A percentile compares a stretch with the other conserved stretches of the same genome.
These are phyloP conservation scores for Cercophora scortea DNA, from an alignment of 495 filamentous ascomycete genomes.

Conservation along the genomic window DNA sequence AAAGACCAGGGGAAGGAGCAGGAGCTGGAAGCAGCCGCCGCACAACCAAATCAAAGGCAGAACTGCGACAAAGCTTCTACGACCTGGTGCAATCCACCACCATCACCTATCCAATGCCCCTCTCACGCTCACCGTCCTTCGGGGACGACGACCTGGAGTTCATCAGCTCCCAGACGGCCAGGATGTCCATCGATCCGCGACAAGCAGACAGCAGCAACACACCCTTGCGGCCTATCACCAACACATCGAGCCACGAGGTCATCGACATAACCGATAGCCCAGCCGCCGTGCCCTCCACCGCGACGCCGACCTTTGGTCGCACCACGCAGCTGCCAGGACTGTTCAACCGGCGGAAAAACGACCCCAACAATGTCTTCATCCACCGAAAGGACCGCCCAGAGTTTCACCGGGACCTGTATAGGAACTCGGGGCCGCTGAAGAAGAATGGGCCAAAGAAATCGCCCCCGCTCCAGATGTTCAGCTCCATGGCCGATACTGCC, in stretches of 20 bases:
- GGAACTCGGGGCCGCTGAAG: constrained; percentile 28
- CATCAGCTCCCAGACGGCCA: constrained; percentile 26
- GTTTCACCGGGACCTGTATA: constrained; percentile 36
- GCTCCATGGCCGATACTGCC: constrained; percentile 23
- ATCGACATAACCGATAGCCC: constrained; percentile 22
- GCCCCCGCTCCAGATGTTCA: constrained; percentile 29
- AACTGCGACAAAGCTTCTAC: constrained; percentile 20
- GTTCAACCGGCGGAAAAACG: constrained; percentile 8
- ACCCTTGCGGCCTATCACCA: not conserved
- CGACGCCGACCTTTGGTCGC: constrained; percentile 23
- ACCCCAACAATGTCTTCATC: constrained; percentile 34
- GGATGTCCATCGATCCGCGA: constrained; percentile 16
- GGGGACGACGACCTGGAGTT: constrained; percentile 29
- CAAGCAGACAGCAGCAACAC: not conserved
- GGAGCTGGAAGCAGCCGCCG: not conserved
- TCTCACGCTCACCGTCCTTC: constrained; percentile 18
- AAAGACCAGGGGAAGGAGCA: not conserved
- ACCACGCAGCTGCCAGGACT: constrained; percentile 18
- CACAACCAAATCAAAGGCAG: constrained; percentile 5
- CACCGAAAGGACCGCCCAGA: constrained; percentile 38
- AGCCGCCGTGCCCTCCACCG: constrained; percentile 9
- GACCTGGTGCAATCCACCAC: constrained; percentile 17
- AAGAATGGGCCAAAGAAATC: constrained; percentile 30
- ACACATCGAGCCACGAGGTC: constrained; percentile 1
- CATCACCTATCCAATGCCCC: constrained; percentile 19